A percentile compares a stretch with the other conserved stretches of the same genome.
Conservation (phyloP, 1,139 yeast genomes). For the Scheffersomyces illinoinensis region DNA sequence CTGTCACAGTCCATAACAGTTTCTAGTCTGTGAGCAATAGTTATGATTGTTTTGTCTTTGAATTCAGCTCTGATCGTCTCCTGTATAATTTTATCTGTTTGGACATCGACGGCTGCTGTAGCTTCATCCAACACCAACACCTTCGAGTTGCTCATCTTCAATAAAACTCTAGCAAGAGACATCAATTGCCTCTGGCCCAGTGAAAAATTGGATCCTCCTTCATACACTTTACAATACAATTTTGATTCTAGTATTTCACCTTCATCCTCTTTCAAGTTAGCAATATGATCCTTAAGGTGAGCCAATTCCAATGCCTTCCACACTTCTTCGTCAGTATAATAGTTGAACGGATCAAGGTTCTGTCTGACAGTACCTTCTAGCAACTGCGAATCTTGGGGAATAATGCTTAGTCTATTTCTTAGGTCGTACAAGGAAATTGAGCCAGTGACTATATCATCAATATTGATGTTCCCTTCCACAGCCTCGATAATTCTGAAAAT, state of each 20-base stretch:
- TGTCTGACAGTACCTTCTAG: slow-evolving; percentile 62
- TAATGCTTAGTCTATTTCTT: slow-evolving; percentile 57
- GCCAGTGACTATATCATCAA: slow-evolving; percentile 53
- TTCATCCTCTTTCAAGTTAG: slow-evolving; percentile 27
- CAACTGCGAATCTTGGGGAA: slow-evolving; percentile 72
- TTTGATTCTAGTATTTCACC: slow-evolving; percentile 21
- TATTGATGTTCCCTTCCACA: slow-evolving; percentile 49
- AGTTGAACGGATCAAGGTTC: slow-evolving; percentile 61
- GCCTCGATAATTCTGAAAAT: slow-evolving; percentile 86
- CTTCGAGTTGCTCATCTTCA: slow-evolving; percentile 52
- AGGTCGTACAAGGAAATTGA: slow-evolving; percentile 49
- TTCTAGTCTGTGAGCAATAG: slow-evolving; percentile 82
- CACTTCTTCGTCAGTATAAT: slow-evolving; percentile 51
- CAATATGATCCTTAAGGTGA: slow-evolving; percentile 50
- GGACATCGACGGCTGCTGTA: slow-evolving; percentile 82
- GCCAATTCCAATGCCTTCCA: slow-evolving; percentile 57
- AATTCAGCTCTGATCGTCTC: slow-evolving; percentile 69
- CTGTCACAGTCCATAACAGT: slow-evolving; percentile 80
- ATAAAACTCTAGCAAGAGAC: slow-evolving; percentile 73
- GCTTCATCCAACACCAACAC: slow-evolving; percentile 79
- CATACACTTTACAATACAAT: slow-evolving; percentile 50
- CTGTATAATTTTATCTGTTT: slow-evolving; percentile 75
- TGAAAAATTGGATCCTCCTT: slow-evolving; percentile 73
- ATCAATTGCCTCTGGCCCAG: slow-evolving; percentile 78
- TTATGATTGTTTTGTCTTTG: slow-evolving; percentile 65